A percentile compares a stretch with the other conserved stretches of the same genome.
These are phyloP conservation scores for Penicillium sp. DNA, from an alignment of 2,329 filamentous ascomycete species.

Conservation along the genomic window DNA sequence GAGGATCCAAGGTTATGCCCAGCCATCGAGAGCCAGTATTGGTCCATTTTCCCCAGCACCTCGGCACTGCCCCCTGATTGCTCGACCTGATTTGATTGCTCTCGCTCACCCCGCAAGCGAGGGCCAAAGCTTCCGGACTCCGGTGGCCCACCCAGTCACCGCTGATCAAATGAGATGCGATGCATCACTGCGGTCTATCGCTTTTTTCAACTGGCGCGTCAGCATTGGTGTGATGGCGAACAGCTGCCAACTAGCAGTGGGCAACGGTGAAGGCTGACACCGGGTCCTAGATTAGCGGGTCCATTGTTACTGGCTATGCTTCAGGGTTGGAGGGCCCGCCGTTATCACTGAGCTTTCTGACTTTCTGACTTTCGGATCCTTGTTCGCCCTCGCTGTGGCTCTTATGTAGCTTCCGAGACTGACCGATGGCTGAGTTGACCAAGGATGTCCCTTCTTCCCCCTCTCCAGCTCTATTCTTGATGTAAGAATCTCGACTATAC, in stretches of 20 bases:
- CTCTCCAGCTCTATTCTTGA: background rate
- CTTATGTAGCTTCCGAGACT: constrained; percentile 14
- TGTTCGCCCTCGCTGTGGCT: constrained; percentile 5
- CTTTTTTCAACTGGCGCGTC: constrained; percentile 3
- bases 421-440: constrained; percentile 5
- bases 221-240: constrained; percentile 10
- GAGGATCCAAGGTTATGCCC: background rate
- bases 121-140: constrained; percentile 25
- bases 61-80: background rate
- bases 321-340: background rate
- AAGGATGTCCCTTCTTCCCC: background rate
- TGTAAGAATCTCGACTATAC: background rate
- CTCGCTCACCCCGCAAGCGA: constrained; percentile 5
- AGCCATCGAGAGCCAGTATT: background rate
- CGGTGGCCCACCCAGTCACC: constrained; percentile 14
- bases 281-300: constrained; percentile 15
- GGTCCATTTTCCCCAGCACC: background rate
- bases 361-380: constrained; percentile 13
- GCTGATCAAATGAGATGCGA: constrained; percentile 3
- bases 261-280: background rate
- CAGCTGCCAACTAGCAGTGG: background rate
- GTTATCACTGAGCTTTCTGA: constrained; percentile 10
- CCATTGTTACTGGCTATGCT: constrained; percentile 17
- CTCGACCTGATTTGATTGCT: background rate
- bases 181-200: constrained; percentile 2